Evolutionary conservation across 352 stramenopile species (phyloP).

Genomic region (Plasmopara viticola): DNA sequence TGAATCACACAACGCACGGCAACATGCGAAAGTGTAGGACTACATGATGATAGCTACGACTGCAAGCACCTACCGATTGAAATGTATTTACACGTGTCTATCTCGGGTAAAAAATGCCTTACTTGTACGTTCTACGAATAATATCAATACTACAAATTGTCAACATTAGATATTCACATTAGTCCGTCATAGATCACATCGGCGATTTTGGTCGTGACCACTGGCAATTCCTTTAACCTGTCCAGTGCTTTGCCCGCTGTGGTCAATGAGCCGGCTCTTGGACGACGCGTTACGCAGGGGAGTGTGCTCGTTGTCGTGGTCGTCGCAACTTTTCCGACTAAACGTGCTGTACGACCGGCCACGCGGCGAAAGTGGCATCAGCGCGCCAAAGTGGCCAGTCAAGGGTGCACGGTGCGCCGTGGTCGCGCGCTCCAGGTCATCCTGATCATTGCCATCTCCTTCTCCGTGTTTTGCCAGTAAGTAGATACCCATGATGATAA

Average conservation of each 20-base stretch:
- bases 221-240: constrained; percentile 13
- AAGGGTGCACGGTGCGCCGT: constrained; percentile 38
- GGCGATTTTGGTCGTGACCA: constrained; percentile 11
- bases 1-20: too few species aligned
- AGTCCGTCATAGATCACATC: constrained; percentile 7
- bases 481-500: constrained; percentile 83
- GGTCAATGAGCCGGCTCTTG: constrained; percentile 19
- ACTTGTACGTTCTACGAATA: background rate
- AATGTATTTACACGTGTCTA: background rate
- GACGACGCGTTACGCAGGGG: constrained; percentile 26
- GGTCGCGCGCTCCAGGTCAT: constrained; percentile 23
- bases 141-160: constrained; percentile 15
- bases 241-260: constrained; percentile 11
- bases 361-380: constrained; percentile 73
- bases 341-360: constrained; percentile 30
- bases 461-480: constrained; percentile 71
- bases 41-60: too few species aligned
- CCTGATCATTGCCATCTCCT: constrained; percentile 34
- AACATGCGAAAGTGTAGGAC: too few species aligned
- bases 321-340: constrained; percentile 42
- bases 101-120: background rate
- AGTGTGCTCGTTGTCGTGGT: constrained; percentile 39
- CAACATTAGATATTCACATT: constrained; percentile 21
- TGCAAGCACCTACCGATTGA: background rate
- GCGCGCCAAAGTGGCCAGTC: constrained; percentile 66